Percentiles rank a stretch among this genome's conserved stretches.
Conservation (phyloP, 164 flowering plant genomes). For the Annona squamosa region DNA sequence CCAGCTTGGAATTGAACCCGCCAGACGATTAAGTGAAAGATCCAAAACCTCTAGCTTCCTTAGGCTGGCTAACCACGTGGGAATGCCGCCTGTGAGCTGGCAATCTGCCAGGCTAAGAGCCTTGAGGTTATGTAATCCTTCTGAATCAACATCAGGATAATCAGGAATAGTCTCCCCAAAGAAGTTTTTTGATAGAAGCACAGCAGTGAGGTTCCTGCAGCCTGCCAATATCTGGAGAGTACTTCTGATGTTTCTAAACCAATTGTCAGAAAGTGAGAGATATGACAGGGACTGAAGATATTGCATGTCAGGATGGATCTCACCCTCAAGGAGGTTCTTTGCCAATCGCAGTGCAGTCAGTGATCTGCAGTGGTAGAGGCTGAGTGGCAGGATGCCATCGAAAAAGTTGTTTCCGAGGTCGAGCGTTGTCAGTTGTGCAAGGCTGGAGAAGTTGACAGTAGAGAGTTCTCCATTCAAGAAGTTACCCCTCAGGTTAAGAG, state of each 20-base stretch:
- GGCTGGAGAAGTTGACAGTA: conserved; percentile 19
- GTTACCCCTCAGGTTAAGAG: conserved; percentile 38
- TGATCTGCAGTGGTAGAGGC: conserved; percentile 42
- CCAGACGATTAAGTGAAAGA: conserved; percentile 40
- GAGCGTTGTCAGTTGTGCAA: conserved; percentile 8
- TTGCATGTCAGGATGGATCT: conserved; percentile 33
- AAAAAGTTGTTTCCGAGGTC: conserved; percentile 45
- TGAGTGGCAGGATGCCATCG: conserved; percentile 36
- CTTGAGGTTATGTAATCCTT: conserved; percentile 40
- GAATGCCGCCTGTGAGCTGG: conserved; percentile 36
- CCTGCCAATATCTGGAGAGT: conserved; percentile 32
- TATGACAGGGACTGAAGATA: conserved; percentile 41
- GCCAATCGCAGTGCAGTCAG: conserved; percentile 47
- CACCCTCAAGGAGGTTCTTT: conserved; percentile 34
- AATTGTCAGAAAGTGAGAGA: conserved; percentile 46
- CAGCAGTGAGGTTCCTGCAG: conserved; percentile 36
- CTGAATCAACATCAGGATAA: conserved; percentile 14
- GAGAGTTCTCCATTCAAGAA: conserved; percentile 15
- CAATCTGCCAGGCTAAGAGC: conserved; percentile 47
- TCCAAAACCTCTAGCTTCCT: conserved; percentile 39
- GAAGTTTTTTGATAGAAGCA: conserved; percentile 37
- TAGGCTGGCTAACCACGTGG: conserved; percentile 42
- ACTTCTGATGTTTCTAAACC: conserved; percentile 32
- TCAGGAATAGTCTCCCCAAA: conserved; percentile 37
- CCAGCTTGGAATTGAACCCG: conserved; percentile 50